Evolutionary conservation across 2,329 filamentous ascomycete genomes (phyloP), one percentile per base, ranked within the genome.

Genomic region (Dothideomycetes sp.): DNA sequence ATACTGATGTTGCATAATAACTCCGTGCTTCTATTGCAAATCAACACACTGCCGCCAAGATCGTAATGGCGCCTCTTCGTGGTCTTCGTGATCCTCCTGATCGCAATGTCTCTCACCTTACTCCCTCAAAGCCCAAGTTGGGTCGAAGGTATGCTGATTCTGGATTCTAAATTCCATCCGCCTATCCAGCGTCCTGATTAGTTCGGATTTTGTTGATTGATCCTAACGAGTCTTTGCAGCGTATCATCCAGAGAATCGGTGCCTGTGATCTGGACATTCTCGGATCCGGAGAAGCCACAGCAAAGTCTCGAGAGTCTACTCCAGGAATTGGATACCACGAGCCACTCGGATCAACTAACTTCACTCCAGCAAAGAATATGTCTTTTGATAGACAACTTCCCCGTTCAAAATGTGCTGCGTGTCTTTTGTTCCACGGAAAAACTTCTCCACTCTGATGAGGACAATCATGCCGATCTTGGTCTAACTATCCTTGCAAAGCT

Each of bases 191-290:
- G n/a, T n/a, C n/a, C n/a, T n/a, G n/a, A n/a, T n/a, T n/a, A n/a
- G n/a, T n/a, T n/a, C n/a, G n/a, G n/a, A n/a, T n/a, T n/a, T n/a
- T n/a, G n/a, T n/a, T n/a, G n/a, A n/a, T n/a, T n/a, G n/a, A 40
- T 40, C 20, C 37, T 40, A 23, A 40, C 15, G 28, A 40, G 33
- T n/a, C 28, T 40, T 29, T 40, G 25, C 37, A 40, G 37, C 29
- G 37, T 23, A 10, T 40, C 37, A 15, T 40, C 37, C 13, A 40
- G 33, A 33, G 6, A 25, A 20, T 40, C 37, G 5, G 6, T 40
- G 3, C 37, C 37, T 4, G 5, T 25, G 16, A 32, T 29, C 20
- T 24, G 32, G 4, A 25, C 37, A n/a, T 40, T 29, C 7, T 40
- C 37, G 19, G 33, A 27, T 15, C 25, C 36, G 11, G 37, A 33